phyloP scores from a whole-genome alignment of 495 filamentous ascomycete species.

The Aspergillus mulundensis region DNA sequence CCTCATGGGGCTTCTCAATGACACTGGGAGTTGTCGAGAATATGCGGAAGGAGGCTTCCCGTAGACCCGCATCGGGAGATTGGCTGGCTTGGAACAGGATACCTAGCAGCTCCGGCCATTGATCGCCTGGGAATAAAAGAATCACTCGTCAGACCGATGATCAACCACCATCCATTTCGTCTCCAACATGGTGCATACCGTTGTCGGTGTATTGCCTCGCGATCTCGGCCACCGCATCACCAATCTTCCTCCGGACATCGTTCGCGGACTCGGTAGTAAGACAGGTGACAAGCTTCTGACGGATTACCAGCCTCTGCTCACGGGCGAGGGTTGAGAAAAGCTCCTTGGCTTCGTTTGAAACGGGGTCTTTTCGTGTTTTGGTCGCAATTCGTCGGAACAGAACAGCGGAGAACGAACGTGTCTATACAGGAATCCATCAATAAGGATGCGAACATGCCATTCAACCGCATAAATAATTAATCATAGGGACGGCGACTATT shows the following conservation, averaged over 20 bases:
- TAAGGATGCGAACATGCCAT: conserved; percentile 8
- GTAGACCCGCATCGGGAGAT: conserved; percentile 70
- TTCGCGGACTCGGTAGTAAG: conserved; percentile 65
- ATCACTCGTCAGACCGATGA: conserved; percentile 19
- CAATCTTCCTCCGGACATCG: conserved; percentile 86
- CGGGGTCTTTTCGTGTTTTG: conserved; percentile 72
- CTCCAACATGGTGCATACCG: conserved; percentile 50
- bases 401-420: conserved; percentile 84
- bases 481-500: not conserved
- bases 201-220: conserved; percentile 92
- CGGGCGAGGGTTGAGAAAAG: conserved; percentile 71
- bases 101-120: conserved; percentile 87
- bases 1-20: conserved; percentile 93
- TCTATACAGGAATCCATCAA: conserved; percentile 42
- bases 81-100: conserved; percentile 86
- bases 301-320: conserved; percentile 71
- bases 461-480: not conserved
- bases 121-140: conserved; percentile 53
- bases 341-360: conserved; percentile 68
- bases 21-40: conserved; percentile 94
- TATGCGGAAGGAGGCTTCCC: conserved; percentile 88
- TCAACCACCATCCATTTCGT: conserved; percentile 2
- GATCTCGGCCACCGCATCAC: conserved; percentile 91
- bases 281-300: conserved; percentile 73
- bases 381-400: conserved; percentile 91